Base-by-base conservation (phyloP, 495 filamentous ascomycete genomes). In the Talaromyces wortmannii region DNA sequence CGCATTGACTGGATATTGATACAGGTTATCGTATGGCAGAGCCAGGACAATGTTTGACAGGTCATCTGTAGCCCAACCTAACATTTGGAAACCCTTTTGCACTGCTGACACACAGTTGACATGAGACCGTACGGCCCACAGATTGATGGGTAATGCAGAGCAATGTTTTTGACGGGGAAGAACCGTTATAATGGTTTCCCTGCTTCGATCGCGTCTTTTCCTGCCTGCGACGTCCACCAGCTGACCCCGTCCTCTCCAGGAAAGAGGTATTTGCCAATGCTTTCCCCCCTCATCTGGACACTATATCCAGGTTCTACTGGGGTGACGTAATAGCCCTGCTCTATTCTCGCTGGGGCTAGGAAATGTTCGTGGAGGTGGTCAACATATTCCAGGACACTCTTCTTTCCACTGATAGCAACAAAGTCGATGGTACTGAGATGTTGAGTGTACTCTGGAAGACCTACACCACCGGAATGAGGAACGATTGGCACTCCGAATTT, bases 301-400 rank as follows among this genome's bases (percentile, higher is more conserved):
- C 85, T 89, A 68, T 95, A 95, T 0, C 91, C 91, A 1, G 90
- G 80, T 64, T 88, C 82, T 61, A 70, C 84, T 0, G 91, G 91
- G 2, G 91, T 96, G 57, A 83, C 86, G 70, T 92, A 94, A 67
- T 89, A 94, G 2, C 91, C 91, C 61, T 91, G 84, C 66, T 84
- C 82, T 42, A 96, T 87, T 23, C 83, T 82, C 8, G 81, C 75
- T 4, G 91, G 91, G 64, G 95, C 75, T 63, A 88, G 70, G 63
- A 96, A 96, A 69, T 96, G 91, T 77, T 96, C 91, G 63, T 96
- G 91, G 63, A 96, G 68, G 66, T 94, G 89, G 59, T 96, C 91
- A 7, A 96, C 89, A 72, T 90, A 95, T 74, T 96, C 91, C 50
- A 96, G 70, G 48, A 96, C 77, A 43, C 82, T 87, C 67, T 80